Conservation (phyloP, 2,329 filamentous ascomycete species). For the Fusarium sp. region DNA sequence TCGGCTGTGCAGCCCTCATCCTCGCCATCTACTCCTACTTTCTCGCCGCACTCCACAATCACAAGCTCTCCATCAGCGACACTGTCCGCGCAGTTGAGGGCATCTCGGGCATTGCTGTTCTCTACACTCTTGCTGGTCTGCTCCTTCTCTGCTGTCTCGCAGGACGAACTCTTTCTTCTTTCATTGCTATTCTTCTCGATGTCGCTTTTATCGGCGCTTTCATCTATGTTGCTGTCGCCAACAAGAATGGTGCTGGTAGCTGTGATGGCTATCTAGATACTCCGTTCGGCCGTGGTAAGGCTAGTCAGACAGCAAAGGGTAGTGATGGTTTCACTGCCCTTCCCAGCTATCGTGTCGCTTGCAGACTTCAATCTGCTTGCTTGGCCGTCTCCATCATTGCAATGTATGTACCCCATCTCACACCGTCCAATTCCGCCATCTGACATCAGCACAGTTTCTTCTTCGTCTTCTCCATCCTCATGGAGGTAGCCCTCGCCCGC, state of each 20-base stretch:
- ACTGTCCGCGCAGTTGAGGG: slow-evolving; percentile 81
- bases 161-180: slow-evolving; percentile 78
- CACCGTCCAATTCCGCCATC: not conserved
- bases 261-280: slow-evolving; percentile 74
- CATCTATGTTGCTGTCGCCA: slow-evolving; percentile 84
- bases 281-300: slow-evolving; percentile 74
- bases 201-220: slow-evolving; percentile 81
- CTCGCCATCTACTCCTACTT: slow-evolving; percentile 88
- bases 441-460: slow-evolving; percentile 66
- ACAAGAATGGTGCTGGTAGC: slow-evolving; percentile 73
- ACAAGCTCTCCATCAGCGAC: slow-evolving; percentile 71
- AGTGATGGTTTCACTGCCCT: slow-evolving; percentile 60
- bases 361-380: slow-evolving; percentile 79
- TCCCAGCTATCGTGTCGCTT: slow-evolving; percentile 67
- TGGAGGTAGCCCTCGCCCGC: slow-evolving; percentile 76
- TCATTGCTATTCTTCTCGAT: slow-evolving; percentile 81
- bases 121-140: slow-evolving; percentile 81
- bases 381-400: slow-evolving; percentile 84
- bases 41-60: slow-evolving; percentile 77
- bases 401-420: slow-evolving; percentile 64
- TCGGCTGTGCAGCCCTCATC: slow-evolving; percentile 78
- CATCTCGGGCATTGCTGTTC: slow-evolving; percentile 77
- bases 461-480: slow-evolving; percentile 78
- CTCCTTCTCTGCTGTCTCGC: slow-evolving; percentile 84
- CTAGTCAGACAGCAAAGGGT: slow-evolving; percentile 62